Percentiles rank a stretch among this genome's conserved stretches.
Evolutionary conservation across 345 rosid species (phyloP).

Genomic region (Murraya paniculata): DNA sequence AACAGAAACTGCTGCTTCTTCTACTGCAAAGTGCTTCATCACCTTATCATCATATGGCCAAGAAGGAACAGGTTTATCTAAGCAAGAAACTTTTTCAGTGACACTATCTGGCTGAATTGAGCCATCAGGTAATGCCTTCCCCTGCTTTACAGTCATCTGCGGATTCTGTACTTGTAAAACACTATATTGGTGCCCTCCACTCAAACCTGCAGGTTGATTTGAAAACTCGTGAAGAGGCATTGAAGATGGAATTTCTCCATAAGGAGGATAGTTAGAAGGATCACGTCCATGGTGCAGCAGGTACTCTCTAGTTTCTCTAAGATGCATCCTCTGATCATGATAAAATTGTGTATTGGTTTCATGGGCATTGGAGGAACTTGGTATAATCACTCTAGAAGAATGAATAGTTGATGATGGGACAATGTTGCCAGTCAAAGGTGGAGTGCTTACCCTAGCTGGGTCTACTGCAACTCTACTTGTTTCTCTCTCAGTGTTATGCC

Average conservation of each 20-base stretch:
- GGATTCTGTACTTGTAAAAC: conserved; percentile 40
- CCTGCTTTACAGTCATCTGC: conserved; percentile 33
- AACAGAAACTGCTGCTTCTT: conserved; percentile 33
- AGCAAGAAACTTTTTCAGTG: conserved; percentile 23
- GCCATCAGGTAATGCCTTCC: conserved; percentile 33
- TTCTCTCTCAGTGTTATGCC: conserved; percentile 32
- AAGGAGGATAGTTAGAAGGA: conserved; percentile 37
- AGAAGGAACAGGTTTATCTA: conserved; percentile 1
- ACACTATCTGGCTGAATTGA: conserved; percentile 32
- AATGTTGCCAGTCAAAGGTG: conserved; percentile 33
- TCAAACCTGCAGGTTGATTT: conserved; percentile 38
- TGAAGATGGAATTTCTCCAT: conserved; percentile 34
- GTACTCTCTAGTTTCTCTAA: conserved; percentile 36
- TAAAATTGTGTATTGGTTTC: conserved; percentile 49
- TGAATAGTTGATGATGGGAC: conserved; percentile 35
- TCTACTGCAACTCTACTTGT: conserved; percentile 29
- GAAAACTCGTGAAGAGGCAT: conserved; percentile 36
- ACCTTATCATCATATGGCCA: conserved; percentile 34
- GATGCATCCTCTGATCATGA: conserved; percentile 42
- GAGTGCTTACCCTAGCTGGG: conserved; percentile 34
- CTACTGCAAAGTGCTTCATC: conserved; percentile 33
- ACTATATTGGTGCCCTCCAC: conserved; percentile 34
- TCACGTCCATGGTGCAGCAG: conserved; percentile 38
- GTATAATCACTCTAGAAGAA: conserved; percentile 41
- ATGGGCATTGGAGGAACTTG: conserved; percentile 37